phyloP scores from a whole-genome alignment of 257 asterid species.

The Leonotis leonurus region DNA sequence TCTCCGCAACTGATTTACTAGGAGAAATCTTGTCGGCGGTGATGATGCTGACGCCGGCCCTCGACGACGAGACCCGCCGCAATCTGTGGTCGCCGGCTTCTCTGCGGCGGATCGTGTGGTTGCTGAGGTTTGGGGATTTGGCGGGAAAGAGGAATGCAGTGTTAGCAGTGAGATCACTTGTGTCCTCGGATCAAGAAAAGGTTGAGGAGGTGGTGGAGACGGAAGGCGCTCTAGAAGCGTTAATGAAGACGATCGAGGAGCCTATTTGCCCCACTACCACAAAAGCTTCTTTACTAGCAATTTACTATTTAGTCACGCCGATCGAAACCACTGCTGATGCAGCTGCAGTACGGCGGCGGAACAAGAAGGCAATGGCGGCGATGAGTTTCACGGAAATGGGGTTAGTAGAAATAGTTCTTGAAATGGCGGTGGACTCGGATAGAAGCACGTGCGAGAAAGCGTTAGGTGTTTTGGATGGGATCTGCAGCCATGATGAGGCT shows the following conservation, averaged over 20 bases:
- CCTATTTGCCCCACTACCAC: conserved; percentile 43
- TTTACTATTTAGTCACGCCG: conserved; percentile 26
- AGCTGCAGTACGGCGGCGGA: not conserved
- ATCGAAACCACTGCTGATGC: not conserved
- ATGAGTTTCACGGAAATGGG: conserved; percentile 28
- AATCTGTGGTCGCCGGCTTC: conserved; percentile 33
- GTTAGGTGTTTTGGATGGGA: conserved; percentile 41
- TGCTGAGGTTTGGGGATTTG: conserved; percentile 25
- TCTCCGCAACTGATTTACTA: conserved; percentile 11
- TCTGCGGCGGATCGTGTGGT: conserved; percentile 20
- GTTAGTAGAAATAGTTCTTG: conserved; percentile 23
- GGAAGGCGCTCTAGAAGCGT: conserved; percentile 31
- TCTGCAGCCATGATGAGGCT: conserved; percentile 34
- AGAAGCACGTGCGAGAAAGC: conserved; percentile 46
- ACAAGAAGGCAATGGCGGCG: not conserved
- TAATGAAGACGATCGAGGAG: conserved; percentile 33
- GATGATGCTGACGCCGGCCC: conserved; percentile 8
- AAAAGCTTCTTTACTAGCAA: conserved; percentile 33
- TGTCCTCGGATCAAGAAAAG: not conserved
- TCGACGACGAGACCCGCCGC: conserved; percentile 26
- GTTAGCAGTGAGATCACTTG: not conserved
- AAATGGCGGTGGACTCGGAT: conserved; percentile 38
- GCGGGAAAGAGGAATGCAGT: conserved; percentile 4
- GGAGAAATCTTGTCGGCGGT: conserved; percentile 34
- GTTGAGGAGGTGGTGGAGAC: conserved; percentile 1